Evolutionary conservation across 2,329 filamentous ascomycete species (phyloP), one percentile per base, ranked within the genome.

Genomic region (Helotiales sp.): DNA sequence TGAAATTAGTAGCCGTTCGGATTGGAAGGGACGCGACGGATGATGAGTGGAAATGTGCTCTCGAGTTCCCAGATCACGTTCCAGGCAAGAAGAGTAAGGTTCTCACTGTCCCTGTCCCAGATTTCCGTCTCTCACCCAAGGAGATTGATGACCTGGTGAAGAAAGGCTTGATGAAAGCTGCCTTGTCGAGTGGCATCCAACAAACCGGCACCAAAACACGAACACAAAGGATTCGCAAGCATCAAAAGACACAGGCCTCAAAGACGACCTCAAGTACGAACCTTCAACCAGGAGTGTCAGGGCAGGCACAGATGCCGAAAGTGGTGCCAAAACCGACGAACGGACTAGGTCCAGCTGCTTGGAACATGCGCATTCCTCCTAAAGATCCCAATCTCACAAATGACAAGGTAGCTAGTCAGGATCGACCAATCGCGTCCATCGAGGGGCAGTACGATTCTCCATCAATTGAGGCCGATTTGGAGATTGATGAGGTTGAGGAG

Each of bases 1-100:
- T 87, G 49, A 97, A 96, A 74, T 86, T 96, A 68, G 80, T 86
- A 10, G 82, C 83, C 1, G 82, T 92, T 47, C 80, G 85, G 19
- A 82, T 83, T 46, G 77, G 79, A 8, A 77, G 82, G 25, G 74
- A 75, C 15, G 72, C 86, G 0, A 76, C 75, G 3, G 77, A 81
- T 44, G 72, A 73, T 17, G 78, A 79, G 38, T 79, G 82, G 57
- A 74, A 73, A 19, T 71, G 72, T 12, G 73, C 79, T 7, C 68
- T 82, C 38, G 58, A 71, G 62, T 40, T 73, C 69, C 64, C 72
- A 31, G 62, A 77, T 55, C 30, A 58, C 22, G 54, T 70, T 0
- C 59, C 63, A 15, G 61, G 55, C 17, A 67, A 62, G 50, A 52
- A 55, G 17, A 67, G 62, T 30, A 58, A 57, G 24, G 54, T 57